Conservation (phyloP, 176 grass and related monocot species). For the Chloris gayana region DNA sequence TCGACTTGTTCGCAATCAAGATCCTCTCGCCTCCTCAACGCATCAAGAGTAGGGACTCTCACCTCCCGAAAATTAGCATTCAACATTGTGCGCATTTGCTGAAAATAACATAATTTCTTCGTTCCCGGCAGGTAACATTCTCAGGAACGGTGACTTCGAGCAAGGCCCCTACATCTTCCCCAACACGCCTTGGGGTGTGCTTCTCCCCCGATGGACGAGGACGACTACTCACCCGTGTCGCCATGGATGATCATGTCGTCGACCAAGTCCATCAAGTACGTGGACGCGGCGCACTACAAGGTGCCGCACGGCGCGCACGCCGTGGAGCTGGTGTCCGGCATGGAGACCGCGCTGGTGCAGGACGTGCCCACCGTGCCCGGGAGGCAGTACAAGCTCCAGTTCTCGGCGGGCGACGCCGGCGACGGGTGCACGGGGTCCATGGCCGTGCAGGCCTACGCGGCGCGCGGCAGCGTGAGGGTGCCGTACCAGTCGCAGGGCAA, state of each 20-base stretch:
- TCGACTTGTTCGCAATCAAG: constrained; percentile 51
- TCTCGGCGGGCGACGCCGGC: constrained; percentile 55
- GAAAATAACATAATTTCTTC: background rate
- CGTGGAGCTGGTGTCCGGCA: constrained; percentile 61
- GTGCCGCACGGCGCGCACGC: constrained; percentile 61
- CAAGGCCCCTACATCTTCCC: constrained; percentile 61
- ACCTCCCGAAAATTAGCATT: background rate
- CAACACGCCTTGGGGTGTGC: constrained; percentile 53
- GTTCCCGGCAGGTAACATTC: constrained; percentile 42
- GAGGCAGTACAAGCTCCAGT: constrained; percentile 44
- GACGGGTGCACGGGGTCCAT: constrained; percentile 55
- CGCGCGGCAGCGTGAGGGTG: constrained; percentile 20
- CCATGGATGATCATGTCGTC: constrained; percentile 56
- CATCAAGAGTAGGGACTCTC: constrained; percentile 26
- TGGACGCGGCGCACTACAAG: constrained; percentile 60
- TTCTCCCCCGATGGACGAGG: constrained; percentile 67
- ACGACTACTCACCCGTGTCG: constrained; percentile 57
- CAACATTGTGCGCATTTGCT: background rate
- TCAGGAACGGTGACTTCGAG: constrained; percentile 71
- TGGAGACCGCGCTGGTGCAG: constrained; percentile 66
- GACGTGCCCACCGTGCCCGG: constrained; percentile 48
- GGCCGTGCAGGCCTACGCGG: constrained; percentile 51
- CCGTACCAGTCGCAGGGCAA: constrained; percentile 49
- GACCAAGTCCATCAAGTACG: constrained; percentile 60
- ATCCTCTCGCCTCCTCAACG: constrained; percentile 27